Evolutionary conservation across 1,284 basidiomycete species (phyloP), one percentile per base, ranked within the genome.

Genomic region (Cerioporus squamosus): DNA sequence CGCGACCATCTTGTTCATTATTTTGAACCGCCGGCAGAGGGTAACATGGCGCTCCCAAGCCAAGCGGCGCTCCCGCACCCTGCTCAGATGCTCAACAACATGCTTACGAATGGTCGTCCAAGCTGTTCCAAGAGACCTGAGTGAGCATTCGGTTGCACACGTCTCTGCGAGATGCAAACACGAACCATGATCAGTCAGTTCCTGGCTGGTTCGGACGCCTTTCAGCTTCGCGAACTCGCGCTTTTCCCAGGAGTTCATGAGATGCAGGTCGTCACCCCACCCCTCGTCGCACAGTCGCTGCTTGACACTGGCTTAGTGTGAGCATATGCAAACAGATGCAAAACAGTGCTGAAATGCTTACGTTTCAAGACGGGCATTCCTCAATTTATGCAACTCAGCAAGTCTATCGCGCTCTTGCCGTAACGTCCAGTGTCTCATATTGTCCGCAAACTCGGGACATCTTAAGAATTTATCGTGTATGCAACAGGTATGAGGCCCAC

Each of bases 171-270:
- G n/a, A n/a, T n/a, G n/a, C n/a, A n/a, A n/a, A 24, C 14, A 54
- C 52, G 12, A n/a, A 46, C 55, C 49, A 22, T 38, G 18, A 9
- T 51, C 38, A 12, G 55, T 57, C 18, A 57, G 26, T 29, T 50
- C 39, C n/a, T 51, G 42, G 20, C 44, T 31, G 18, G 51, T 57
- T 43, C 26, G 18, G 2, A 33, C 49, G 20, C 15, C 18, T 8
- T 47, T 45, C 12, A 45, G 43, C n/a, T 20, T 26, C 10, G 18
- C 22, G n/a, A 57, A 24, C 7, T 36, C 38, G 5, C 10, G 18
- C 9, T n/a, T 10, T 15, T 46, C 42, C 12, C 14, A 14, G 10
- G 15, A 9, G 17, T 12, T 8, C 55, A 57, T 46, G 36, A 38
- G 23, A 12, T 22, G 10, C 5, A 57, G 24, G 9, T 57, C 55